Evolutionary conservation across 2,329 filamentous ascomycete species (phyloP).

Genomic region (Verruconis gallopava): DNA sequence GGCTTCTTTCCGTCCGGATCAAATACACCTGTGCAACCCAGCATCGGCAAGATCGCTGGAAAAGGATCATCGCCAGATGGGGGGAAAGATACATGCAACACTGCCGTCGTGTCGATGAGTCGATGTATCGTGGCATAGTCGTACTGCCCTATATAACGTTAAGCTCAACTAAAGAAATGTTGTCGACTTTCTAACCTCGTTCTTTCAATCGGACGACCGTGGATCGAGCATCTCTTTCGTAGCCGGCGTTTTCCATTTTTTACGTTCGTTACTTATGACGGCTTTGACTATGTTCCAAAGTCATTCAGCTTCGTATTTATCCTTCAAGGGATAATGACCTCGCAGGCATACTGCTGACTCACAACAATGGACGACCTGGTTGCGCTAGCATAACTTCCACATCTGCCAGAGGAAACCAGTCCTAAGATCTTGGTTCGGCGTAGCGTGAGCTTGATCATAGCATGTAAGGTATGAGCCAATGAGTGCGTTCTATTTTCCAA

Average conservation of each 20-base stretch:
- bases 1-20: not conserved
- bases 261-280: not conserved
- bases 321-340: not conserved
- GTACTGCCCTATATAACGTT: constrained; percentile 17
- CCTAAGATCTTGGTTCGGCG: too few relatives aligned
- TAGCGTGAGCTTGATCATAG: too few relatives aligned
- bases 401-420: not conserved
- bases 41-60: constrained; percentile 26
- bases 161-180: too few relatives aligned
- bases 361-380: too few relatives aligned
- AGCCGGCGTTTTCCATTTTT: not conserved
- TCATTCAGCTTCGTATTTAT: too few relatives aligned
- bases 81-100: constrained; percentile 25
- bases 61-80: constrained; percentile 16
- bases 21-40: constrained; percentile 23
- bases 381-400: not conserved
- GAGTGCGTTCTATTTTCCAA: too few relatives aligned
- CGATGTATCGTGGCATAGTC: constrained; percentile 23
- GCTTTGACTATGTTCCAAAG: too few relatives aligned
- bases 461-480: too few relatives aligned
- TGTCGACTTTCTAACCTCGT: constrained; percentile 4
- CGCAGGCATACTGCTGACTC: too few relatives aligned
- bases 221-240: constrained; percentile 7
- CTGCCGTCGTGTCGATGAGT: constrained; percentile 20
- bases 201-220: constrained; percentile 7